Percentiles rank a stretch among this genome's conserved stretches.
These are phyloP conservation scores for Gossypium bickii DNA, from an alignment of 345 rosid genomes.

Conservation along the genomic window DNA sequence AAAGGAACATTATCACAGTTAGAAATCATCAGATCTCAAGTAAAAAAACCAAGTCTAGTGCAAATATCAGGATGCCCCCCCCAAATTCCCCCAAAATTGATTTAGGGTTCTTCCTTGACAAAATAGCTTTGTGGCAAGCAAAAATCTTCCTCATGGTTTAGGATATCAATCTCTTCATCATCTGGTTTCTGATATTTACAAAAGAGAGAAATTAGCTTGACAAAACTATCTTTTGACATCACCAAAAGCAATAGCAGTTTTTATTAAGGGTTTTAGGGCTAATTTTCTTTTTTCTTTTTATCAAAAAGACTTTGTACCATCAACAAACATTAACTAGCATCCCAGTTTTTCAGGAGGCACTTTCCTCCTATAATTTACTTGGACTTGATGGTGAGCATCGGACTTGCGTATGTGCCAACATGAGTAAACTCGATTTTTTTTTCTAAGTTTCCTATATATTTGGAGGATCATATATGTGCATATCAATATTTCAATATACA, in stretches of 20 bases:
- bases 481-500: not conserved
- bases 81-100: not conserved
- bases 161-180: constrained; percentile 74
- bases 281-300: not conserved
- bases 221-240: not conserved
- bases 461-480: not conserved
- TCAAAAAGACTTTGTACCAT: too few species aligned
- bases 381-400: not conserved
- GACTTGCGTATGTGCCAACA: not conserved
- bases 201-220: not conserved
- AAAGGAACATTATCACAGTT: not conserved
- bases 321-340: not conserved
- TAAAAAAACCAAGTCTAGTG: not conserved
- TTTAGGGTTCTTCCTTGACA: constrained; percentile 64
- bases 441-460: not conserved
- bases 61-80: constrained; percentile 4
- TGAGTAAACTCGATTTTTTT: not conserved
- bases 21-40: not conserved
- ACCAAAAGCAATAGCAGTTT: not conserved
- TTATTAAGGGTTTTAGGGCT: not conserved
- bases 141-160: constrained; percentile 87
- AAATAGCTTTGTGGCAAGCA: constrained; percentile 78
- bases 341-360: not conserved
- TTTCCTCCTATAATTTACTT: not conserved
- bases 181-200: constrained; percentile 67